Evolutionary conservation across 768 basidiomycete genomes (phyloP).

Genomic region (Dacryopinax primogenitus): DNA sequence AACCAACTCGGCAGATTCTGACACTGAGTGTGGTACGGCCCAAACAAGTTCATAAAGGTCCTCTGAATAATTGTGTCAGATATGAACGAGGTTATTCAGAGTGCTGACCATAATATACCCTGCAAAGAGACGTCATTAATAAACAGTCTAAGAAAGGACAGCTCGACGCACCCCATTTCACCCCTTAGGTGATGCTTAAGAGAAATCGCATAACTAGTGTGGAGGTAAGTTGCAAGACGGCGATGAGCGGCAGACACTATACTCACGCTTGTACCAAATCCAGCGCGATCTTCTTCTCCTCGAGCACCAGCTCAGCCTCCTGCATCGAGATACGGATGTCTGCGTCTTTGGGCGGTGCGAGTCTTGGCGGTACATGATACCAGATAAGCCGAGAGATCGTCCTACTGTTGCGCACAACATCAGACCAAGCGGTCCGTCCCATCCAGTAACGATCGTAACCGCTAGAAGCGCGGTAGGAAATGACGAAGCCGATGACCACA

Average conservation of each 20-base stretch:
- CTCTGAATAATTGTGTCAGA: conserved; percentile 34
- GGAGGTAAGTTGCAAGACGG: background rate
- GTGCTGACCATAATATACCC: background rate
- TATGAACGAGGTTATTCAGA: background rate
- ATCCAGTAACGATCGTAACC: conserved; percentile 31
- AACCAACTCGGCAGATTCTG: conserved; percentile 27
- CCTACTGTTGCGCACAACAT: conserved; percentile 40
- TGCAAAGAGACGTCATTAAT: background rate
- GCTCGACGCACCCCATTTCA: conserved; percentile 15
- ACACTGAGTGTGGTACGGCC: conserved; percentile 34
- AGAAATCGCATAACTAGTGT: conserved; percentile 39
- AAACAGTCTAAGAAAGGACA: background rate
- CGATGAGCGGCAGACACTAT: background rate
- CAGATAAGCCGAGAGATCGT: conserved; percentile 43
- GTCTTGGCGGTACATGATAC: conserved; percentile 46
- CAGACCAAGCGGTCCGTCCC: conserved; percentile 31
- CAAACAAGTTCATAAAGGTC: conserved; percentile 46
- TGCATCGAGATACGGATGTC: conserved; percentile 29
- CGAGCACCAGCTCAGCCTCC: conserved; percentile 42
- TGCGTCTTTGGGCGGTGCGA: conserved; percentile 29
- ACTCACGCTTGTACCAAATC: conserved; percentile 46
- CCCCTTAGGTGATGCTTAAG: conserved; percentile 53
- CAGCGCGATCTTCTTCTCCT: conserved; percentile 47
- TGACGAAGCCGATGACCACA: conserved; percentile 45
- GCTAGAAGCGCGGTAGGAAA: conserved; percentile 49